Conservation (phyloP, 108 stramenopile species). For the Pseudonitzschia multistriata region DNA sequence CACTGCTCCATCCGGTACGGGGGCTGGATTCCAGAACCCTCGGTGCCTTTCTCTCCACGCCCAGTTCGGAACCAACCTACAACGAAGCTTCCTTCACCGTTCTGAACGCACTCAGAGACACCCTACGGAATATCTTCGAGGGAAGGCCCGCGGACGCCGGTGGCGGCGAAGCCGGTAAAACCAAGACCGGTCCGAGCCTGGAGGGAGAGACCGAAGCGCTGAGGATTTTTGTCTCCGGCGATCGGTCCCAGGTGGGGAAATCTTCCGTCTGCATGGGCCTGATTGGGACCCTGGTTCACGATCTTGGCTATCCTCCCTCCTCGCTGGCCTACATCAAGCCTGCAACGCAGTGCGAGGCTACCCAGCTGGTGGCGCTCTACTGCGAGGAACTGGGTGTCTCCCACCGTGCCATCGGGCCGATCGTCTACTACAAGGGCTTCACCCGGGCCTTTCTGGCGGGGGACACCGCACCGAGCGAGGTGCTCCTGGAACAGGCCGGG, state of each 20-base stretch:
- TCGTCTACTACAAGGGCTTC: constrained; percentile 96
- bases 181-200: not conserved
- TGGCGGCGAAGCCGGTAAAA: not conserved
- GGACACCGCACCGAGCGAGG: constrained; percentile 69
- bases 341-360: constrained; percentile 92
- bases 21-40: no score
- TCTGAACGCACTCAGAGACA: no score
- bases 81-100: no score
- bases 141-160: no score
- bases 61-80: no score
- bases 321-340: constrained; percentile 97
- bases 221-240: constrained; percentile 84
- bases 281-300: constrained; percentile 53
- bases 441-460: constrained; percentile 91
- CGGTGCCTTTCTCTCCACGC: no score
- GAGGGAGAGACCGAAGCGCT: constrained; percentile 40
- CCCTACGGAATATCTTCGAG: no score
- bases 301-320: constrained; percentile 46
- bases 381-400: constrained; percentile 81
- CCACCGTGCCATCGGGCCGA: constrained; percentile 86
- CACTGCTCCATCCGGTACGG: not conserved
- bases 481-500: constrained; percentile 67
- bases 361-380: constrained; percentile 85
- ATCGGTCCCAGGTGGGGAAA: constrained; percentile 92
- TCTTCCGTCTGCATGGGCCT: constrained; percentile 88